phyloP scores from a whole-genome alignment of 2,329 filamentous ascomycete genomes.

The Aspergillus quadrilineatus region DNA sequence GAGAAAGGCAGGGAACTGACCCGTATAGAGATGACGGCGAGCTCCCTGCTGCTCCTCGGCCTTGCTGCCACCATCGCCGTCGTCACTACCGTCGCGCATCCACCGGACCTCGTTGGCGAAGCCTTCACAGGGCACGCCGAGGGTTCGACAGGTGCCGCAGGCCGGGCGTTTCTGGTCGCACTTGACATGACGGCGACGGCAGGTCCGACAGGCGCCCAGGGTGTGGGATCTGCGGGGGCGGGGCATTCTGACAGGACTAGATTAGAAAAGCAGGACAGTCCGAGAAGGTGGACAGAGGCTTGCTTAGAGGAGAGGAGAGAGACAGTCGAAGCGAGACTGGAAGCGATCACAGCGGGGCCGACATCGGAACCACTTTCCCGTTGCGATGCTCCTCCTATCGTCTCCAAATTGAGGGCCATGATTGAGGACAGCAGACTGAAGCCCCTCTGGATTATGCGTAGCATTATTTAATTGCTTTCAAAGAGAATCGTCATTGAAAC shows the following conservation, averaged over 20 bases:
- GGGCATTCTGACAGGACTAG: neutral
- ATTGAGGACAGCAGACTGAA: too few relatives aligned
- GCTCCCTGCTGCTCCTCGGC: conserved; percentile 19
- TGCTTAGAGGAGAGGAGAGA: neutral
- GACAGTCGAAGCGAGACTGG: neutral
- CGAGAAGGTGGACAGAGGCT: too few relatives aligned
- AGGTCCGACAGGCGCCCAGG: conserved; percentile 36
- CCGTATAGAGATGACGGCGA: conserved; percentile 34
- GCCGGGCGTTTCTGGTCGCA: conserved; percentile 37
- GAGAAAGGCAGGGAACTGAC: conserved; percentile 15
- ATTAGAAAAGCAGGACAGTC: neutral
- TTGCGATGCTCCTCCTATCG: neutral
- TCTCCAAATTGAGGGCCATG: too few relatives aligned
- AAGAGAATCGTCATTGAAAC: too few relatives aligned
- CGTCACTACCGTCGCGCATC: conserved; percentile 24
- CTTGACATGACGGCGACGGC: conserved; percentile 37
- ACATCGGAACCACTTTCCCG: neutral
- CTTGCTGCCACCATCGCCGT: neutral
- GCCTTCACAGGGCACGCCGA: conserved; percentile 32
- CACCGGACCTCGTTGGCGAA: conserved; percentile 32
- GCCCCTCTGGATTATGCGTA: too few relatives aligned
- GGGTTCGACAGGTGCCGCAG: conserved; percentile 31
- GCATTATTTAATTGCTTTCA: too few relatives aligned
- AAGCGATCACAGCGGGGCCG: neutral
- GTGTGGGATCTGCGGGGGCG: conserved; percentile 30